Base-by-base conservation (phyloP, 768 basidiomycete genomes). In the Lactifluus pinguis region DNA sequence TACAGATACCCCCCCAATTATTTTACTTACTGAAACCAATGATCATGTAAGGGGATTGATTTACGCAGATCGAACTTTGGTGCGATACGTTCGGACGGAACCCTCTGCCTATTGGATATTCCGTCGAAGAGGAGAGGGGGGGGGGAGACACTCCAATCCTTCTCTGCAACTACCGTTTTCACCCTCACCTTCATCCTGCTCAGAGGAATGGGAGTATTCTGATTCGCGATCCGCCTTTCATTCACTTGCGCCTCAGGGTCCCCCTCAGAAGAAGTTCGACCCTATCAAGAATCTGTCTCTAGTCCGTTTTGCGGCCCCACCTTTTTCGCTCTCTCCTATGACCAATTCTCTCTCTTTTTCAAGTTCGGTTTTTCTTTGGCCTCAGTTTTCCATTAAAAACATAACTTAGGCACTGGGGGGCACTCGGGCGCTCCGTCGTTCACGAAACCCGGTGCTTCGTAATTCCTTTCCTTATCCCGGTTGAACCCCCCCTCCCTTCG, bases 391-490 rank as follows among this genome's bases (percentile, higher is more conserved):
- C 25, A 25, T 25, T 25, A 25, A 25, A 25, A 25, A 25, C 25
- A 25, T 15, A 14, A 36, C 34, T 36, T 36, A 10, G 34, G 34
- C 10, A 36, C 7, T 36, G 32, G 38, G 38, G 36, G 29, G 25
- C 29, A 8, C 3, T 14, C 29, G 60, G 45, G 60, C 60, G 60
- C 60, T 61, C 60, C 60, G 60, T 61, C 50, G 15, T 6, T 57
- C 52, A 61, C 60, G 60, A 61, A 61, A 57, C 36, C 15, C 60
- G 60, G 44, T 56, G 29, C 61, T 62, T 58, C 52, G 56, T 51
- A 19, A 8, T 19, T 19, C 45, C 21, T 15, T 21, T 44, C 42
- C 13, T 36, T 10, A 36, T 7, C 10, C 25, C 25, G 25, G 25
- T 25, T 25, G 13, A 7, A 17, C 25, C 49, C 41, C 30, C 10